phyloP scores from a whole-genome alignment of 1,284 basidiomycete species.

The Sporisorium sorghi region DNA sequence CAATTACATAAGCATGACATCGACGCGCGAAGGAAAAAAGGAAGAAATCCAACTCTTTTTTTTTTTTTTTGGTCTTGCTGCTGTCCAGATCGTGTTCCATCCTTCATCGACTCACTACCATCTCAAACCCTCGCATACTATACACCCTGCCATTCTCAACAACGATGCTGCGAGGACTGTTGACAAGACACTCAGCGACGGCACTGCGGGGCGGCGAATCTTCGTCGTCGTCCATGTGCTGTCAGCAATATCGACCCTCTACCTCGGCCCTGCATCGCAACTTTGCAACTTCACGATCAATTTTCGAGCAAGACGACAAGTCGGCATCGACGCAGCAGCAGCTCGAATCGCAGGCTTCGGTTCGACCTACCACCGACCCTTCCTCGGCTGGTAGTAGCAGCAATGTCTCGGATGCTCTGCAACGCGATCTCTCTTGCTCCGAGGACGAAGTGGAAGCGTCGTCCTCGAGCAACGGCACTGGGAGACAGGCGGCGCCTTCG shows the following conservation, averaged over 20 bases:
- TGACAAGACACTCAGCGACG: slow-evolving; percentile 7
- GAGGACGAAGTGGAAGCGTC: slow-evolving; percentile 3
- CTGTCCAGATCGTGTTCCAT: too few species aligned
- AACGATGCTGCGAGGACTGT: slow-evolving; percentile 27
- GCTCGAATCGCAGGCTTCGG: slow-evolving; percentile 38
- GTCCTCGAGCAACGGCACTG: slow-evolving; percentile 5
- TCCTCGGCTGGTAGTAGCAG: slow-evolving; percentile 29
- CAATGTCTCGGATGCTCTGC: slow-evolving; percentile 36
- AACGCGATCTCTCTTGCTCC: slow-evolving; percentile 22
- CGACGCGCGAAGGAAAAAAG: background rate
- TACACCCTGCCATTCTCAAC: too few species aligned
- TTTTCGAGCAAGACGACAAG: slow-evolving; percentile 31
- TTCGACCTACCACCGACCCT: slow-evolving; percentile 30
- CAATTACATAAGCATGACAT: slow-evolving; percentile 11
- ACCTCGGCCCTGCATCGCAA: too few species aligned
- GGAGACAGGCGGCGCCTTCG: slow-evolving; percentile 24
- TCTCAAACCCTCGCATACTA: background rate
- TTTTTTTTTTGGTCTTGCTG: background rate
- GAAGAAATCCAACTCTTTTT: background rate
- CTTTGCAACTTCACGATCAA: too few species aligned
- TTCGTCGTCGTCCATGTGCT: slow-evolving; percentile 11
- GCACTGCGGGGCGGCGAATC: slow-evolving; percentile 13
- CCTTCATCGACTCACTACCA: background rate
- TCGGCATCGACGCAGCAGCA: slow-evolving; percentile 25
- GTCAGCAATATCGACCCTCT: slow-evolving; percentile 5